Base-by-base conservation (phyloP, 768 basidiomycete species). In the Suillus discolor region DNA sequence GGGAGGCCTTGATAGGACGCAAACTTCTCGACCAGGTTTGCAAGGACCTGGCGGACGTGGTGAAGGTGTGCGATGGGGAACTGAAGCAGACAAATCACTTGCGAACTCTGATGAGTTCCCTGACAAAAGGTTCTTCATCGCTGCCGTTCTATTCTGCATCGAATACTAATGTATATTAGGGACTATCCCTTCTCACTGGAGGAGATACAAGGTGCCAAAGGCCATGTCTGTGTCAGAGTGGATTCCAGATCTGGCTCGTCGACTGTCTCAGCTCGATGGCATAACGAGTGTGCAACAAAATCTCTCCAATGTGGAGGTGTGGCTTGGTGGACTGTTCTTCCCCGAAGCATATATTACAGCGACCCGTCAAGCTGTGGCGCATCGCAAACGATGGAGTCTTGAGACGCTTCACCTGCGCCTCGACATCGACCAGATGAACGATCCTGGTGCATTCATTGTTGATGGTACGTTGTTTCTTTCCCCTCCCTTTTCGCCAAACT, bases 331-430 rank as follows among this genome's bases (percentile, higher is more conserved):
- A 0, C 77, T 99, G 64, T 98, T 99, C 85, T 96, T 93, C 85
- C 97, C 97, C 0, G 94, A 96, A 73, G 96, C 96, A 4, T 99
- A 95, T 75, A 85, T 99, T 71, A 98, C 97, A 1, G 97, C 97
- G 2, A 96, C 95, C 2, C 85, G 97, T 61, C 97, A 99, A 77
- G 89, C 93, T n/a, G 92, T 96, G 6, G 97, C 97, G 2, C 96
- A 98, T 74, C 84, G 89, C 63, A 94, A 91, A 79, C 88, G 89
- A 69, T 94, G 93, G 91, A 96, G 94, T 77, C 79, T 99, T 68
- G 97, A 99, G 77, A 94, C 93, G 9, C 75, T 99, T 71, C 81
- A 86, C 64, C 78, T 99, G 44, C 80, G 89, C 64, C 81, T 99
- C 25, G 94, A 94, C 63, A 86, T 98, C 39, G 95, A 92, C 69